Evolutionary conservation across 768 basidiomycete genomes (phyloP), one percentile per base, ranked within the genome.

Genomic region (Trametes cinnabarina): DNA sequence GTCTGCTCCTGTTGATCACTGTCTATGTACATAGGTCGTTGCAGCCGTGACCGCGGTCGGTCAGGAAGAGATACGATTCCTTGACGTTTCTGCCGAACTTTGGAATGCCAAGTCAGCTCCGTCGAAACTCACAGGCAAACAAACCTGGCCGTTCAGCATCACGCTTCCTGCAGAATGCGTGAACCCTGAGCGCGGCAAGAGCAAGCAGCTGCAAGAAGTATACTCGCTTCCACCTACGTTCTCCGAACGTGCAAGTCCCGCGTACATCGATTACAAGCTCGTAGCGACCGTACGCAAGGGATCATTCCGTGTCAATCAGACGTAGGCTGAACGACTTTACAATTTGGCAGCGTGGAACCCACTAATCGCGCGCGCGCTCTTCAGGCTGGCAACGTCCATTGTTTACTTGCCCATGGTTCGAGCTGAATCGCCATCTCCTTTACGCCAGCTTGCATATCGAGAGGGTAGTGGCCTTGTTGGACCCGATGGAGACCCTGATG

Each of bases 241-340:
- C 60, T 77, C 80, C 1, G 83, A 85, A 66, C 73, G 79, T 25
- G 81, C 78, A 1, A 80, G 81, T 43, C 77, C 79, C 1, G 80
- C 75, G 15, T 84, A 82, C 60, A 74, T 85, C 51, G 83, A 85
- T 55, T 86, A 85, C 66, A 77, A 74, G 63, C 63, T 84, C 8
- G 66, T 76, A 14, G 79, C 81, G 23, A 84, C 76, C 1, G 67
- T 85, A 30, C 79, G 76, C 63, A 77, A 82, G 20, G 74, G 78
- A 1, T 68, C 75, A 17, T 68, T 86, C 55, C 78, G 73, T 61
- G 75, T 79, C 3, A 79, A 84, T 63, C 76, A 81, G 55, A 77
- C 71, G 84, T 85, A 57, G 26, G 71, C 65, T 11, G 32, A n/a
- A 34, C n/a, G 7, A 26, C 41, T 3, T 8, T 32, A 23, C 22